Evolutionary conservation across 2,329 filamentous ascomycete genomes (phyloP), one percentile per base, ranked within the genome.

Genomic region (Arthrobotrys entomopaga): DNA sequence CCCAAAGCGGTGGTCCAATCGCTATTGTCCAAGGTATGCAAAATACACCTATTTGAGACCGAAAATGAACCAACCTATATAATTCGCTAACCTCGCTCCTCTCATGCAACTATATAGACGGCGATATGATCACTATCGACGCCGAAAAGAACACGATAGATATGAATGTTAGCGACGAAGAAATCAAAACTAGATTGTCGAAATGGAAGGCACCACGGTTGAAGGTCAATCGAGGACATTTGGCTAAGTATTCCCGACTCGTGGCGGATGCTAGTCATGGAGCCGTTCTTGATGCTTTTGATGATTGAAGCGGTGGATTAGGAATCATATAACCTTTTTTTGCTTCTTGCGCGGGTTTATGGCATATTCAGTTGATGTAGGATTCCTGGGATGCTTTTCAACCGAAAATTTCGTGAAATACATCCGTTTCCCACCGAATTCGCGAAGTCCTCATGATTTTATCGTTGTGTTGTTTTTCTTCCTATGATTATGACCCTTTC

Each of bases 221-320:
- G 79, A 86, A 87, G 75, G 91, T 96, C 8, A 93, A 89, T 78
- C 87, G 94, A 65, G 94, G 94, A 43, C 90, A 90, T 46, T 80
- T 98, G 83, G 93, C 92, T 3, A 98, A 98, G 85, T 98, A 98
- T 83, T 91, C 91, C 5, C 84, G 87, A 49, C 82, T 97, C 79
- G 94, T 98, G 0, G 91, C 93, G 0, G 93, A 97, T 86, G 94
- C 94, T 10, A 94, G 90, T 81, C 91, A 94, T 79, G 94, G 94
- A 58, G 78, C 70, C 11, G 70, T 74, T 29, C 70, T 74, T 24
- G 70, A 74, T 57, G 57, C 58, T 13, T 74, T 74, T 40, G 69
- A 74, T n/a, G 69, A 73, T 42, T 73, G 61, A 34, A 34, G 29
- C 29, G 29, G 3, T 8, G 6, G 29, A 34, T n/a, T 8, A 34